Conservation (phyloP, 2,329 filamentous ascomycete genomes). For the Whalleya microplaca region DNA sequence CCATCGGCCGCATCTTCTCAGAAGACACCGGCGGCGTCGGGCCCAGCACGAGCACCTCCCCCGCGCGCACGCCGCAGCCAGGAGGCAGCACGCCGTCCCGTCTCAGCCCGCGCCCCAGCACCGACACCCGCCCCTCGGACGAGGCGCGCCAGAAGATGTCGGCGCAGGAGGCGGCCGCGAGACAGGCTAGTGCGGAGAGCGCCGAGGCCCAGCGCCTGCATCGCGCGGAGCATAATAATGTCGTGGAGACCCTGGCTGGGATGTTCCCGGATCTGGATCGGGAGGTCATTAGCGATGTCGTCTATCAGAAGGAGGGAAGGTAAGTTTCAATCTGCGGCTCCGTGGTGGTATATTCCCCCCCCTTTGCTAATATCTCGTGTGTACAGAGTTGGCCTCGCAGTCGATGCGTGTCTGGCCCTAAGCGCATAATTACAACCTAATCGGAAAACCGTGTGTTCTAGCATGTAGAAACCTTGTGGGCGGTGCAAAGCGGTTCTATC, state of each 20-base stretch:
- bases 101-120: conserved; percentile 38
- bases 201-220: conserved; percentile 86
- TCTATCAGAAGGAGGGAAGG: conserved; percentile 93
- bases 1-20: conserved; percentile 93
- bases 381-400: conserved; percentile 76
- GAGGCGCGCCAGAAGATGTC: conserved; percentile 54
- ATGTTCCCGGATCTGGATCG: conserved; percentile 97
- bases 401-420: conserved; percentile 81
- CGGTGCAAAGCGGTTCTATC: neutral
- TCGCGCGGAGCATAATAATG: conserved; percentile 81
- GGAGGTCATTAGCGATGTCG: conserved; percentile 95
- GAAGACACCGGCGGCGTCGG: conserved; percentile 59
- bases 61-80: conserved; percentile 40
- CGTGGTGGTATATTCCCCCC: neutral
- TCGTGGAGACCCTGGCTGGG: conserved; percentile 90
- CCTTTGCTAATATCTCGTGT: conserved; percentile 12
- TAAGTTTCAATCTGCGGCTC: conserved; percentile 50
- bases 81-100: conserved; percentile 41
- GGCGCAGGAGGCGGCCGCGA: conserved; percentile 84
- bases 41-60: conserved; percentile 45
- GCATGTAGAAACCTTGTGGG: conserved; percentile 10
- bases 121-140: conserved; percentile 40
- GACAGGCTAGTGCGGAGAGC: conserved; percentile 86
- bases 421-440: conserved; percentile 40
- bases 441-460: neutral